phyloP scores from a whole-genome alignment of 2,329 filamentous ascomycete genomes.

The Chaetomium sp. region DNA sequence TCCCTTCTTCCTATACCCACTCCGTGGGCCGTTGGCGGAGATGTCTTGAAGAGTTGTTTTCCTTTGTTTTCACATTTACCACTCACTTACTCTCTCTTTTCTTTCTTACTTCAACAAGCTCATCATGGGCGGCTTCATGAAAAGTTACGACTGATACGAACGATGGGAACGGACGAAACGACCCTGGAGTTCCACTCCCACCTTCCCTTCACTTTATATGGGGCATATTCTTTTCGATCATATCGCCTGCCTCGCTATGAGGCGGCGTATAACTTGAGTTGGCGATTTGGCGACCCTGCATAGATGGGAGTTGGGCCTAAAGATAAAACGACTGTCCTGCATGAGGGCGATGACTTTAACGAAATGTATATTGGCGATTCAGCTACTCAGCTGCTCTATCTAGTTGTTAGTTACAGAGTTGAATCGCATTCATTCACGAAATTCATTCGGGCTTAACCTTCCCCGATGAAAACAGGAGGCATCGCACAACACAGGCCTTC shows the following conservation, averaged over 20 bases:
- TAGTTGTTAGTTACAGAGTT: constrained; percentile 10
- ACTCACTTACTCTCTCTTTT: constrained; percentile 14
- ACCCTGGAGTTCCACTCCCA: constrained; percentile 4
- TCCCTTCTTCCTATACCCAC: constrained; percentile 21
- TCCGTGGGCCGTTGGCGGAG: constrained; percentile 9
- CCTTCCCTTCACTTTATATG: neutral
- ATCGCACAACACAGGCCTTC: no score
- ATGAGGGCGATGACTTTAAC: constrained; percentile 18
- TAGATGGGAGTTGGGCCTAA: constrained; percentile 30
- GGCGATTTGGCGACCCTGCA: constrained; percentile 18
- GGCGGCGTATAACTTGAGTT: constrained; percentile 5
- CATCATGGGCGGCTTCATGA: constrained; percentile 25
- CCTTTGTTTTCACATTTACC: constrained; percentile 10
- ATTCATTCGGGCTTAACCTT: no score
- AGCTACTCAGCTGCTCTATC: neutral
- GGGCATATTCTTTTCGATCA: constrained; percentile 3
- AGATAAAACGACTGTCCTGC: constrained; percentile 26
- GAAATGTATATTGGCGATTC: constrained; percentile 8
- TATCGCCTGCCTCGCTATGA: neutral
- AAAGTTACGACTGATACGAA: constrained; percentile 25
- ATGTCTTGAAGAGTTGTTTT: constrained; percentile 13
- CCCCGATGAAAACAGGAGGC: neutral
- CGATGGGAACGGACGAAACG: constrained; percentile 19
- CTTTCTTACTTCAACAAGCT: constrained; percentile 15
- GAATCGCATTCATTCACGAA: neutral